Base-by-base conservation (phyloP, 1,284 basidiomycete genomes). In the Cryptococcus sp. region DNA sequence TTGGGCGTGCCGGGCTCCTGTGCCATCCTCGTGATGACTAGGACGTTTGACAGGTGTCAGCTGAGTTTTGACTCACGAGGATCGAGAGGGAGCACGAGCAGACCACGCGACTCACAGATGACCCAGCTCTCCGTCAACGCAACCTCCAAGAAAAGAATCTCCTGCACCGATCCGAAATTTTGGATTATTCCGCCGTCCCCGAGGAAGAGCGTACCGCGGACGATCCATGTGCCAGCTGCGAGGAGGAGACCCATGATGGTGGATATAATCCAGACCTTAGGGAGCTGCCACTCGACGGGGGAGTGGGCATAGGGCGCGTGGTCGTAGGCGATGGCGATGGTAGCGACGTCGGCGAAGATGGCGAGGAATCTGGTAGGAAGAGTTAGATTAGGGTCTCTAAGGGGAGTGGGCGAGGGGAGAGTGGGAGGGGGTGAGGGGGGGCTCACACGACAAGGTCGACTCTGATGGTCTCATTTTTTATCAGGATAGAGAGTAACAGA, bases 201-300 rank as follows among this genome's bases (percentile, higher is more conserved):
- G 47, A 81, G 63, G 71, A 81, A 82, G 55, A 83, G 65, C 1
- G 82, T 83, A 21, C 77, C 82, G 45, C 82, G 77, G 52, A 80
- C 59, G 63, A 82, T 78, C 82, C 82, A 83, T 11, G 82, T 83
- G 50, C 77, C 82, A 50, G 71, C 80, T 38, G 80, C 80, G 36
- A 81, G 77, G 3, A 81, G 59, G 9, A 80, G 51, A 66, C 78
- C 78, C 58, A 79, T 64, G 56, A 81, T 71, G 47, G 79, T 78
- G 35, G 79, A 80, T 66, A 83, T 79, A 66, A 82, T 76, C 82
- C 81, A 82, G 50, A 83, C 80, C 75, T 81, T 82, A 40, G 82
- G 81, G 50, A 83, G 67, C 68, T 83, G 81, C 82, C 82, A 83
- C 67, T 83, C 82, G 59, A 83, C 82, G 12, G 82, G 82, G 52